Evolutionary conservation across 257 asterid species (phyloP).

Genomic region (Solanum corneliomulleri): DNA sequence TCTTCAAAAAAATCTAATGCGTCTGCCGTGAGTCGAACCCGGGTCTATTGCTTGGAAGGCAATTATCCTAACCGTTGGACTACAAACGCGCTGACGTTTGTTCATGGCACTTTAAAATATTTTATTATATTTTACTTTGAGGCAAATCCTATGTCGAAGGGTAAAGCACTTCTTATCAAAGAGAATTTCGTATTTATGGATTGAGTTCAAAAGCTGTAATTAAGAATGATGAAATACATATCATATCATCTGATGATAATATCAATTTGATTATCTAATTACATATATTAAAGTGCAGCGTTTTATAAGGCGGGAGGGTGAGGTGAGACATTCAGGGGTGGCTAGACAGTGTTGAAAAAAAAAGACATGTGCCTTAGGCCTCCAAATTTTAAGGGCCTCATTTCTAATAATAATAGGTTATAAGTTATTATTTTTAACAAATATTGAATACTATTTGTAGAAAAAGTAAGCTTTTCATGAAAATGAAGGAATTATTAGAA

Average conservation of each 20-base stretch:
- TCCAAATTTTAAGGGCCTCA: too few relatives aligned
- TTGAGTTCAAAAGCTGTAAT: not conserved
- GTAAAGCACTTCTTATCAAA: not conserved
- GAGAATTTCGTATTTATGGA: too few relatives aligned
- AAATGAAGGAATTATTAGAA: too few relatives aligned
- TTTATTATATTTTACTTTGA: accelerated
- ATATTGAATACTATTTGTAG: too few relatives aligned
- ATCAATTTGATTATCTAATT: not conserved
- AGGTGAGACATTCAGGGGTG: not conserved
- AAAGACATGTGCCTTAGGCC: too few relatives aligned
- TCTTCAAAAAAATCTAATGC: not conserved
- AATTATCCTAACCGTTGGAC: slow-evolving; percentile 98
- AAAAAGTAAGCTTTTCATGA: too few relatives aligned
- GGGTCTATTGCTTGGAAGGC: slow-evolving; percentile 99
- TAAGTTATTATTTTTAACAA: too few relatives aligned
- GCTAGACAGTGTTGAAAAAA: too few relatives aligned
- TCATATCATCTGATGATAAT: not conserved
- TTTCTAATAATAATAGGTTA: too few relatives aligned
- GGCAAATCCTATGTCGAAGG: not conserved
- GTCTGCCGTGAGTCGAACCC: slow-evolving; percentile 97
- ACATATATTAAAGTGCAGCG: not conserved
- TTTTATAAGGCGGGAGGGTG: not conserved
- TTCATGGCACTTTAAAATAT: accelerated
- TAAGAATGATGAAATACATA: not conserved
- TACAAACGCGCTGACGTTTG: slow-evolving; percentile 26